Evolutionary conservation across 306 rosid genomes (phyloP).

Genomic region (Elaeagnus macrophylla): DNA sequence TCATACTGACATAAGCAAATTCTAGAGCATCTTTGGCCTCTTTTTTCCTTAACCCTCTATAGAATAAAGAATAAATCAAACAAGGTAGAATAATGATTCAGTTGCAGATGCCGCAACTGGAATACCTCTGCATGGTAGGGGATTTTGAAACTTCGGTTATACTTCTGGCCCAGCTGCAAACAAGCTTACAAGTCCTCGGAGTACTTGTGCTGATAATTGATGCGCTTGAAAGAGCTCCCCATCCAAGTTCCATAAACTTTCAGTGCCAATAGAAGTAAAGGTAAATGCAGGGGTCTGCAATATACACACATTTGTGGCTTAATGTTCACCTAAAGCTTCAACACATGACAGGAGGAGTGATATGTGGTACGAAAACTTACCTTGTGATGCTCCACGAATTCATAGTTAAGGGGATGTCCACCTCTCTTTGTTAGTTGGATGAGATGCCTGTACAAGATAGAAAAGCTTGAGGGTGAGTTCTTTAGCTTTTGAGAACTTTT

Average conservation of each 20-base stretch:
- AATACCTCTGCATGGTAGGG: no score
- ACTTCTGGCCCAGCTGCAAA: slow-evolving; percentile 87
- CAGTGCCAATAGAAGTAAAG: slow-evolving; percentile 61
- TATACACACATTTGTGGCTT: not conserved
- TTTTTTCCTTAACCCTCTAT: no score
- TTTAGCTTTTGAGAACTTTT: no score
- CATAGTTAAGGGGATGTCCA: slow-evolving; percentile 67
- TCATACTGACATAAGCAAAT: no score
- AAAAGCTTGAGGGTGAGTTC: no score
- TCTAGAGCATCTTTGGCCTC: no score
- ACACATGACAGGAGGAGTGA: not conserved
- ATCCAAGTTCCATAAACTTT: slow-evolving; percentile 88
- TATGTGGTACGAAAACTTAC: slow-evolving; percentile 29
- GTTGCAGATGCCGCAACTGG: no score
- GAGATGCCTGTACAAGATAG: slow-evolving; percentile 55
- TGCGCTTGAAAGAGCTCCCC: slow-evolving; percentile 81
- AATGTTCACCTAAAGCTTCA: not conserved
- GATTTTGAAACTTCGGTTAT: slow-evolving; percentile 18
- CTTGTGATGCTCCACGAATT: slow-evolving; percentile 87
- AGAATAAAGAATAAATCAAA: no score
- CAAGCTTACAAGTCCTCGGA: slow-evolving; percentile 67
- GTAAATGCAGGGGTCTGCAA: slow-evolving; percentile 71
- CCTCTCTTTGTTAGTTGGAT: slow-evolving; percentile 76
- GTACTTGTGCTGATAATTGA: slow-evolving; percentile 85
- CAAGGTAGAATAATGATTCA: no score